Evolutionary conservation across 2,329 filamentous ascomycete species (phyloP).

Genomic region (Aspergillus fumigatus): DNA sequence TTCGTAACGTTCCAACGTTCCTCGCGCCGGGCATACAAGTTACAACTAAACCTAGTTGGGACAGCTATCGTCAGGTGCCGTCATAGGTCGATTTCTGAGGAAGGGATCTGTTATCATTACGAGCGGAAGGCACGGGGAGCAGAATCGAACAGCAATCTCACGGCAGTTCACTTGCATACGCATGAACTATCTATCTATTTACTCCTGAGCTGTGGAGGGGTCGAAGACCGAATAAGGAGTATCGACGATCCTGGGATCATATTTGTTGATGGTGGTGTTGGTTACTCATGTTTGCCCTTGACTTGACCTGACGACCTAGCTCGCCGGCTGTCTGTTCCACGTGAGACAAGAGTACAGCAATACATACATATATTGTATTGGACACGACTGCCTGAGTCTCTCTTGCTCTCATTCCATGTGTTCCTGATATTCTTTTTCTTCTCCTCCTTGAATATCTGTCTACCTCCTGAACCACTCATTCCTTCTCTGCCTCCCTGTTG

Average conservation of each 20-base stretch:
- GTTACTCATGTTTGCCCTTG: not conserved
- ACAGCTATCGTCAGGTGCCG: not conserved
- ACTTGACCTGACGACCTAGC: not conserved
- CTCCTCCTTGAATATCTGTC: not conserved
- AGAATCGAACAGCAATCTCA: not conserved
- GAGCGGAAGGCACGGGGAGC: not conserved
- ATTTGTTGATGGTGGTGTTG: not conserved
- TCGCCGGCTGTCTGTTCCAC: not conserved
- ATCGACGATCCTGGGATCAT: not conserved
- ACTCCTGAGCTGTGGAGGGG: not conserved
- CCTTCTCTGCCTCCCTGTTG: not conserved
- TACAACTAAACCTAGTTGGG: not conserved
- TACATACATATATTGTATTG: not conserved
- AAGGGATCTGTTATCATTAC: not conserved
- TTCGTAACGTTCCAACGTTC: not conserved
- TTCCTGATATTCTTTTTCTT: not conserved
- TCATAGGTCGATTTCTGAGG: not conserved
- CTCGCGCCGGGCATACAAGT: no score
- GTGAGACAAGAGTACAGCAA: not conserved
- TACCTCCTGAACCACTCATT: not conserved
- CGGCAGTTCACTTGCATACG: not conserved
- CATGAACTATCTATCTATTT: not conserved
- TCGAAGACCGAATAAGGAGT: not conserved
- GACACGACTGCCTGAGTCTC: not conserved
- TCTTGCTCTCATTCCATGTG: not conserved